Evolutionary conservation across 116 monocot genomes (phyloP).

Genomic region (Iris pallida): DNA sequence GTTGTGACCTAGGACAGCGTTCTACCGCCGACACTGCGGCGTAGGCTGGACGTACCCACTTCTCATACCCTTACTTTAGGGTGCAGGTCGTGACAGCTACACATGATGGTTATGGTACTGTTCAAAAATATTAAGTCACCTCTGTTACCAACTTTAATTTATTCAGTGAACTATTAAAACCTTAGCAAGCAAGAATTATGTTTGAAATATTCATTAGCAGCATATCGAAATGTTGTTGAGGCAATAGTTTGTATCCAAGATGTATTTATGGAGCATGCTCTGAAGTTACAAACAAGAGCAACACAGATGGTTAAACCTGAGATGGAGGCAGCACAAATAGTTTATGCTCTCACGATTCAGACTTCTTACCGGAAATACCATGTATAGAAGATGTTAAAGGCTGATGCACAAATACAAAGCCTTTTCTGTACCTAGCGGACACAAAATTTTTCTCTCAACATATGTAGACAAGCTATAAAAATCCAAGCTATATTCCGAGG

Average conservation of each 20-base stretch:
- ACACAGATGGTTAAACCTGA: conserved; percentile 54
- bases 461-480: conserved; percentile 62
- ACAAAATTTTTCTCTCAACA: conserved; percentile 59
- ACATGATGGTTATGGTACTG: conserved; percentile 74
- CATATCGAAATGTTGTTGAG: conserved; percentile 87
- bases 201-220: conserved; percentile 88
- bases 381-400: conserved; percentile 65
- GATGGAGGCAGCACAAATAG: conserved; percentile 51
- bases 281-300: conserved; percentile 69
- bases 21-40: too few species aligned
- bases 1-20: too few species aligned
- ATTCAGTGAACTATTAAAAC: conserved; percentile 19
- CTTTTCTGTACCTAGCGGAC: conserved; percentile 79
- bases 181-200: conserved; percentile 79
- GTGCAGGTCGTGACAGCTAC: too few species aligned
- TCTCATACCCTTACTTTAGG: too few species aligned
- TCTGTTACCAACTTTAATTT: conserved; percentile 2
- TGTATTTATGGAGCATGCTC: conserved; percentile 72
- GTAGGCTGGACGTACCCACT: too few species aligned
- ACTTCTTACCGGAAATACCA: conserved; percentile 68
- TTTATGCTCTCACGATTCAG: conserved; percentile 91
- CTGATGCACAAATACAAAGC: conserved; percentile 78
- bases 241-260: conserved; percentile 79
- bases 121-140: conserved; percentile 40
- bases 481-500: conserved; percentile 81